phyloP scores from a whole-genome alignment of 257 asterid genomes.

The Cruciata laevipes region DNA sequence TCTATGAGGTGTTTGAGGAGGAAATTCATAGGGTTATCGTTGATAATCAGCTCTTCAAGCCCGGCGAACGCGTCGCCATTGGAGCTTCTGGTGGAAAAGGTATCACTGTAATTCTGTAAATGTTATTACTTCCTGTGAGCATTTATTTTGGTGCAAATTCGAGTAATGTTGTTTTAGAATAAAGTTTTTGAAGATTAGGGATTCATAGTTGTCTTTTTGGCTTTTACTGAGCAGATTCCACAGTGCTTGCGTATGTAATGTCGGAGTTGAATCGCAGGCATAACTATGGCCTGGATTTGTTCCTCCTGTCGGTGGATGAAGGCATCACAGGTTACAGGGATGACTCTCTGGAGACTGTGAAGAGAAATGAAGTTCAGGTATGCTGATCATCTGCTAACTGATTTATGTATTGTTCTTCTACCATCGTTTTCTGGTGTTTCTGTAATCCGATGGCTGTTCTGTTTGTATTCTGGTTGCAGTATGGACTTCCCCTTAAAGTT shows the following conservation, averaged over 20 bases:
- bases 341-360: constrained; percentile 95
- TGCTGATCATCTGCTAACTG: neutral
- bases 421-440: constrained; percentile 5
- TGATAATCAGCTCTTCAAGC: constrained; percentile 72
- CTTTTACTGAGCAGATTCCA: constrained; percentile 58
- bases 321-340: constrained; percentile 98
- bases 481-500: constrained; percentile 91
- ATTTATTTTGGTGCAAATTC: too few species aligned
- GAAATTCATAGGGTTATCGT: constrained; percentile 80
- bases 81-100: constrained; percentile 99
- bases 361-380: constrained; percentile 96
- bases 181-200: neutral
- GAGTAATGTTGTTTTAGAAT: neutral
- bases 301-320: constrained; percentile 90
- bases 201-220: neutral
- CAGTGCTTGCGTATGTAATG: constrained; percentile 94
- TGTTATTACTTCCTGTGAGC: neutral
- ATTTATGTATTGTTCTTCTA: neutral
- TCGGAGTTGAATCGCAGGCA: constrained; percentile 78
- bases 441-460: constrained; percentile 11
- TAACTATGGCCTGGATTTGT: constrained; percentile 83
- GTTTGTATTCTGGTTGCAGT: constrained; percentile 36
- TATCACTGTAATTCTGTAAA: constrained; percentile 5
- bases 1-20: constrained; percentile 71
- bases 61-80: constrained; percentile 85